phyloP scores from a whole-genome alignment of 441 rosid genomes.

The Codiaeum variegatum region DNA sequence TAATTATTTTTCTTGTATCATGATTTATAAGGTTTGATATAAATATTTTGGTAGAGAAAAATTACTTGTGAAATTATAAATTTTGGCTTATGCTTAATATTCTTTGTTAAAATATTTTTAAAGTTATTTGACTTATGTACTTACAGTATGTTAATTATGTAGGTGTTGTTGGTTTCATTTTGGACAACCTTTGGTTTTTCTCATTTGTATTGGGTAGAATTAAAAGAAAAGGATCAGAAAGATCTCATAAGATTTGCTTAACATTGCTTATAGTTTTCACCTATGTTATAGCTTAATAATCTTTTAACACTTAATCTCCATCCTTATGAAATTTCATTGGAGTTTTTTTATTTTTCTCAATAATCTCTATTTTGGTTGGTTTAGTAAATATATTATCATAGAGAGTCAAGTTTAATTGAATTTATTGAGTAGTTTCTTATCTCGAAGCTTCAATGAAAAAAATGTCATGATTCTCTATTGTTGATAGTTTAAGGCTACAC shows the following conservation, averaged over 20 bases:
- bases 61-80: neutral
- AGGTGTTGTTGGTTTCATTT: slow-evolving; percentile 74
- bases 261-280: slow-evolving; percentile 77
- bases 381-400: neutral
- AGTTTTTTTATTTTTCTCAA: neutral
- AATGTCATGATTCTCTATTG: neutral
- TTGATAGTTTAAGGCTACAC: neutral
- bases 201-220: slow-evolving; percentile 64
- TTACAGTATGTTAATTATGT: slow-evolving; percentile 92
- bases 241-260: slow-evolving; percentile 51
- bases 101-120: neutral
- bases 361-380: neutral
- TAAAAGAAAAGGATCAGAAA: slow-evolving; percentile 43
- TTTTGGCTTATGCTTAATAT: neutral
- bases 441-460: neutral
- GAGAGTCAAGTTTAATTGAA: neutral
- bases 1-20: neutral
- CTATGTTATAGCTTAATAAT: slow-evolving; percentile 67
- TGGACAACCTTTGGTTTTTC: slow-evolving; percentile 74
- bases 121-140: slow-evolving; percentile 17
- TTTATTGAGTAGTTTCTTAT: neutral
- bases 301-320: slow-evolving; percentile 5
- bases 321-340: neutral
- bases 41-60: neutral
- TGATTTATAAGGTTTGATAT: neutral